Evolutionary conservation across 192 early-diverging fungal species (phyloP), one percentile per base, ranked within the genome.

Genomic region (Umbelopsis isabellina): DNA sequence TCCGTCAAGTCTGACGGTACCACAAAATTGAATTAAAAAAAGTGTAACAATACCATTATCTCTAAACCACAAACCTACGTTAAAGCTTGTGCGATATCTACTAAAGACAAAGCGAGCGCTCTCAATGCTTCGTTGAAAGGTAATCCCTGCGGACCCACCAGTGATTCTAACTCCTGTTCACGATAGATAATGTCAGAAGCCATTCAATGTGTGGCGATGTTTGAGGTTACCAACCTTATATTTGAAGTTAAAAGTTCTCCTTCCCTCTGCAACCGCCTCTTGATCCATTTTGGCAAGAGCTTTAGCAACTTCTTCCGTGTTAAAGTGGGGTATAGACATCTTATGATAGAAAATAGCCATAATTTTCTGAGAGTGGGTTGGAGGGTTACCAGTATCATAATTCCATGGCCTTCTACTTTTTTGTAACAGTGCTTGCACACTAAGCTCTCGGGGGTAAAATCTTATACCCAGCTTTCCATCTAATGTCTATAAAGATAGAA

Each of bases 21-120:
- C 16, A 18, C 30, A 61, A n/a, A 15, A 35, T 13, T 15, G 27
- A 5, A 12, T 11, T 16, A 0, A 11, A 13, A 4, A 13, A 4
- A 16, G 1, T 35, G 4, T 35, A 61, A 6, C 10, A 41, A 41
- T 10, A 6, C 37, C 2, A 12, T 16, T 18, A 33, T 4, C 12
- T 11, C 25, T 35, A 11, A 37, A 53, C 3, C 9, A 46, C 6
- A 7, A 4, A 37, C 74, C 12, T 75, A 70, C 74, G 61, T 75
- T 2, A 75, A 21, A 2, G 74, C 49, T 51, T 70, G 65, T 21
- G 61, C 52, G 30, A 67, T 67, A 55, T 75, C 74, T 16, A 75
- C 67, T 21, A 70, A 21, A 46, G 69, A 64, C 18, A 75, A 21
- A 11, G 69, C 67, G 8, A 75, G 46, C 4, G 70, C 66, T 55